These are phyloP conservation scores for Diversispora eburnea DNA, from an alignment of 192 early-diverging fungal species.

Conservation along the genomic window DNA sequence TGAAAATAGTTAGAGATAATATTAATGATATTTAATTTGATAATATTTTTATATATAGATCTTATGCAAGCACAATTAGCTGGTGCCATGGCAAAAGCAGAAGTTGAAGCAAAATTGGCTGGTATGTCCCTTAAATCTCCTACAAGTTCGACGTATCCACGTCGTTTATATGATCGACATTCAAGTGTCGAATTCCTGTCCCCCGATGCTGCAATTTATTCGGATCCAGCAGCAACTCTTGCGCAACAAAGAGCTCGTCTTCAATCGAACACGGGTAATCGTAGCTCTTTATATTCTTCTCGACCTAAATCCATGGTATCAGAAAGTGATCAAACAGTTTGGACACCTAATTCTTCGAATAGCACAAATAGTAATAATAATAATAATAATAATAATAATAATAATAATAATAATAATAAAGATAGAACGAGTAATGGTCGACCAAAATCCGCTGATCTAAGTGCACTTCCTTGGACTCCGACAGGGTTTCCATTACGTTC, in stretches of 20 bases:
- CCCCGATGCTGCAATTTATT: constrained; percentile 23
- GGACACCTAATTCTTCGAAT: constrained; percentile 12
- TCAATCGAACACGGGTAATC: constrained; percentile 24
- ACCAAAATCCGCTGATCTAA: constrained; percentile 28
- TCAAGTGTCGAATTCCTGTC: constrained; percentile 36
- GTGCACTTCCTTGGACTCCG: constrained; percentile 28
- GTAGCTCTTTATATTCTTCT: constrained; percentile 23
- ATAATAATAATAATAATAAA: constrained; percentile 22
- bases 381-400: constrained; percentile 8
- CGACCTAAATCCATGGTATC: constrained; percentile 29
- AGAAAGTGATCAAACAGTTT: constrained; percentile 28
- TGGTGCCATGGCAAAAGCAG: constrained; percentile 54
- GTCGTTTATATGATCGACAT: constrained; percentile 58
- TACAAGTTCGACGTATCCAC: constrained; percentile 34
- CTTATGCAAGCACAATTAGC: constrained; percentile 50
- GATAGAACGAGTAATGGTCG: constrained; percentile 29
- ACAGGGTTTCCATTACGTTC: constrained; percentile 18
- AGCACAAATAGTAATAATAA: not conserved
- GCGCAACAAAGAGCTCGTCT: constrained; percentile 25
- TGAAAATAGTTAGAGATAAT: not conserved
- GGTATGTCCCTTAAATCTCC: constrained; percentile 31
- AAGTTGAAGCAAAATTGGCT: constrained; percentile 44
- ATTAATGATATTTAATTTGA: not conserved
- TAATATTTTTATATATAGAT: constrained; percentile 30
- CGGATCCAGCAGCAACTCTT: constrained; percentile 27